Percentiles rank a stretch among this genome's conserved stretches.
These are phyloP conservation scores for Candida insectorum DNA, from an alignment of 805 yeast species.

Conservation along the genomic window DNA sequence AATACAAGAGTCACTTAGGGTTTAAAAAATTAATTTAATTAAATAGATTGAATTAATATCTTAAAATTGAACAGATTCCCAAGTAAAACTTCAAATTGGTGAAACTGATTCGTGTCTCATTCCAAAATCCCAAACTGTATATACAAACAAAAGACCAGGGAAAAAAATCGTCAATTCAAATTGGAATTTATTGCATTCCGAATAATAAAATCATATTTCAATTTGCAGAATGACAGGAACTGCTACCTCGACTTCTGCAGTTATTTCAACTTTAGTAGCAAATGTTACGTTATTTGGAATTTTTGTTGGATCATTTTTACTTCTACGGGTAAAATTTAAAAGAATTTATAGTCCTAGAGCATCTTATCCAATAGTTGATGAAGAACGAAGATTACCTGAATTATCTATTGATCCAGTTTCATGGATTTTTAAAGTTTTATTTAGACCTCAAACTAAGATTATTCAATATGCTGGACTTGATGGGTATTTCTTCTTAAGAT, in stretches of 20 bases:
- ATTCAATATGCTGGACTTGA: conserved; percentile 90
- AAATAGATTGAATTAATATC: too few relatives aligned
- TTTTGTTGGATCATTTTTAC: conserved; percentile 59
- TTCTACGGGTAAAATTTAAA: conserved; percentile 62
- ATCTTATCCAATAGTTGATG: conserved; percentile 53
- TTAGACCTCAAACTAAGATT: conserved; percentile 69
- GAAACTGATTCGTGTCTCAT: too few relatives aligned
- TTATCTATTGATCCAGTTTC: conserved; percentile 62
- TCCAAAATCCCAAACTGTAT: too few relatives aligned
- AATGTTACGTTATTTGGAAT: conserved; percentile 65
- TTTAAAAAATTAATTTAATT: too few relatives aligned
- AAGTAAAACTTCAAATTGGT: too few relatives aligned
- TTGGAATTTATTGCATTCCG: too few relatives aligned
- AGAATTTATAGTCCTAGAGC: conserved; percentile 86
- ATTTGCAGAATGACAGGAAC: too few relatives aligned
- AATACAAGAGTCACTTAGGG: too few relatives aligned
- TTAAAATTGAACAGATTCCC: too few relatives aligned
- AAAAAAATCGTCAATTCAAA: too few relatives aligned
- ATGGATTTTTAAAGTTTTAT: conserved; percentile 66
- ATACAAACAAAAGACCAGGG: too few relatives aligned
- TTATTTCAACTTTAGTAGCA: conserved; percentile 65
- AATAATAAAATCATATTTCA: too few relatives aligned
- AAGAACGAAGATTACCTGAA: conserved; percentile 68
- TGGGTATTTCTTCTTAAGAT: conserved; percentile 87
- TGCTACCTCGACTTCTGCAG: conserved; percentile 78